These are phyloP conservation scores for Phyllosticta citriasiana DNA, from an alignment of 2,329 filamentous ascomycete genomes.

Conservation along the genomic window DNA sequence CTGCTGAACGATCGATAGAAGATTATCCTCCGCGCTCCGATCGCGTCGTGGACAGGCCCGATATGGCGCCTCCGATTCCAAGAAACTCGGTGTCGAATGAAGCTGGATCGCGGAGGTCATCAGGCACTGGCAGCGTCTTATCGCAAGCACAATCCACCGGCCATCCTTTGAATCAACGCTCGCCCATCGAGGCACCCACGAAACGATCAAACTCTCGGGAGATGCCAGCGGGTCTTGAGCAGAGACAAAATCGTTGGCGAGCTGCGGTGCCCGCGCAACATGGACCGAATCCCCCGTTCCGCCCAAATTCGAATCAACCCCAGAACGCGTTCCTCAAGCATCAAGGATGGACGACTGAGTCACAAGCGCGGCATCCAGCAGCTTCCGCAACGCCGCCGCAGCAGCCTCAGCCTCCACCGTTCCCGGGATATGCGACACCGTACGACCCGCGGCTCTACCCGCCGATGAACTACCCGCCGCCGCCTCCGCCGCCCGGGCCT, in stretches of 20 bases:
- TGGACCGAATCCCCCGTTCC: conserved; percentile 6
- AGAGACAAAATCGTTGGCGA: conserved; percentile 9
- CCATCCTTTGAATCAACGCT: neutral
- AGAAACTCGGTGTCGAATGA: conserved; percentile 8
- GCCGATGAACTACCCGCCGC: neutral
- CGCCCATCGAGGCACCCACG: neutral
- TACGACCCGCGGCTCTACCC: conserved; percentile 5
- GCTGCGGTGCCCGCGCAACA: conserved; percentile 9
- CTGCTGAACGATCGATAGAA: neutral
- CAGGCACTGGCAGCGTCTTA: conserved; percentile 4
- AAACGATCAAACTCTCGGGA: conserved; percentile 9
- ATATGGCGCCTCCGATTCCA: conserved; percentile 8
- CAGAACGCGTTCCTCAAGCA: conserved; percentile 7
- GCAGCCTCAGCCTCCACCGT: conserved; percentile 2
- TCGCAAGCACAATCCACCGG: neutral
- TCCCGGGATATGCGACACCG: conserved; percentile 3
- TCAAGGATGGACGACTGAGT: conserved; percentile 7
- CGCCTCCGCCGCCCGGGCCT: neutral
- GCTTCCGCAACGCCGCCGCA: neutral
- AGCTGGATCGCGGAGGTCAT: conserved; percentile 6
- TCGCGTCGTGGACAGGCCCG: conserved; percentile 1
- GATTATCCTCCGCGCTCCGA: neutral
- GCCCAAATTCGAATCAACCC: conserved; percentile 7
- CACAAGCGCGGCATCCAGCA: neutral
- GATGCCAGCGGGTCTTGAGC: conserved; percentile 5